These are phyloP conservation scores for Syncephalastrum contaminatum DNA, from an alignment of 371 early-diverging fungal species.

Conservation along the genomic window DNA sequence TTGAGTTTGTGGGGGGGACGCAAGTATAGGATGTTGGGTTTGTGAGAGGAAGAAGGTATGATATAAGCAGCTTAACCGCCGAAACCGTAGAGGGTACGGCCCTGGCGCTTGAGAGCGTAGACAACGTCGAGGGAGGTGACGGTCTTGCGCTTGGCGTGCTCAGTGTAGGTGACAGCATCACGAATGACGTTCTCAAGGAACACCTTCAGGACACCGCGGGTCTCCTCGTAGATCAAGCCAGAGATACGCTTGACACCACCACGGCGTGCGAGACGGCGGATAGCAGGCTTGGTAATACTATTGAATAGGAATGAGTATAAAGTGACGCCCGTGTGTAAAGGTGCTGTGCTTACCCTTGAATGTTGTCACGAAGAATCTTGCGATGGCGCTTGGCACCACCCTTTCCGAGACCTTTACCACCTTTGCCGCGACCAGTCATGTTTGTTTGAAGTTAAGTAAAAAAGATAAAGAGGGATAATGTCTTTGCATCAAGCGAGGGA, in stretches of 20 bases:
- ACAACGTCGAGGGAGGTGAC: slow-evolving; percentile 90
- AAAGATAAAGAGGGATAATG: slow-evolving; percentile 10
- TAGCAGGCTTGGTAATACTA: slow-evolving; percentile 99
- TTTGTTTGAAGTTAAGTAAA: slow-evolving; percentile 20
- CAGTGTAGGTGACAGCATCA: slow-evolving; percentile 99
- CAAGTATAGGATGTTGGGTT: too few species aligned
- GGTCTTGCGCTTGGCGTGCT: slow-evolving; percentile 99
- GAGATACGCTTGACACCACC: slow-evolving; percentile 99
- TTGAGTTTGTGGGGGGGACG: too few species aligned
- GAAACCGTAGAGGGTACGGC: slow-evolving; percentile 81
- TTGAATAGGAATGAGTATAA: slow-evolving; percentile 94
- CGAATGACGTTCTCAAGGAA: slow-evolving; percentile 99
- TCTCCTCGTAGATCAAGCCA: slow-evolving; percentile 98
- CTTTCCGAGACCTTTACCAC: slow-evolving; percentile 97
- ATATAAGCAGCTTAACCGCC: slow-evolving; percentile 23
- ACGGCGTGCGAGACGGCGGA: slow-evolving; percentile 99
- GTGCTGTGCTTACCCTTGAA: slow-evolving; percentile 99
- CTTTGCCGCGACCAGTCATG: slow-evolving; percentile 96
- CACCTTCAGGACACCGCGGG: slow-evolving; percentile 94
- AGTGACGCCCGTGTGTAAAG: slow-evolving; percentile 67
- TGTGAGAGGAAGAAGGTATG: background rate
- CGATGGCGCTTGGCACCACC: slow-evolving; percentile 99
- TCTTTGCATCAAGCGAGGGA: too few species aligned
- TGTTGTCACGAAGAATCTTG: slow-evolving; percentile 98
- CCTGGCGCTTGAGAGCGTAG: slow-evolving; percentile 97